Evolutionary conservation across 2,329 filamentous ascomycete genomes (phyloP), one percentile per base, ranked within the genome.

Genomic region (Fusarium longipes): DNA sequence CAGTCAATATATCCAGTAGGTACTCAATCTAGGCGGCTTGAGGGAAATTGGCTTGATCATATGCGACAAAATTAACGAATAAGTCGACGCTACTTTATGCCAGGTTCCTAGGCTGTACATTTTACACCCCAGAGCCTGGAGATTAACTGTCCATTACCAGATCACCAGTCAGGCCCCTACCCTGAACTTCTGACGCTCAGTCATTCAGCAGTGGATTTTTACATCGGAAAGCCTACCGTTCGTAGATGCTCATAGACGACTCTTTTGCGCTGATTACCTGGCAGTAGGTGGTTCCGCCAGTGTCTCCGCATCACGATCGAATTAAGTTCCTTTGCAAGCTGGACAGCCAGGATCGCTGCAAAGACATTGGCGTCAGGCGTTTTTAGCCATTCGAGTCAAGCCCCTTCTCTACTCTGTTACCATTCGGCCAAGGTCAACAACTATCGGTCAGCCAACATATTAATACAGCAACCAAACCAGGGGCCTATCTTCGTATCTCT

Each of bases 251-350:
- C 20, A 36, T 18, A 48, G 60, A 25, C 17, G 14, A 45, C 11
- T 38, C 12, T 15, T 36, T 43, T 20, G 56, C 18, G 15, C 24
- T 8, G 22, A 30, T 25, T 27, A 20, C 22, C 15, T 38, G 24
- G 32, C 10, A 45, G 25, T 29, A 25, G 6, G 30, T 22, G 9
- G 14, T 29, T 30, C 29, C 22, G 38, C 10, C 32, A 36, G 39
- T 7, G 56, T 38, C 47, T 63, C 45, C 33, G 52, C 65, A 59
- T 67, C 57, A 48, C 22, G 44, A 57, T 52, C 47, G 18, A 63
- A 49, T 48, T 42, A 43, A 32, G 44, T 27, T 60, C 61, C 47
- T 52, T 40, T 43, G 39, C 51, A 61, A 61, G 55, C 52, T 30
- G 40, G 50, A 49, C n/a, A n/a, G 49, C 32, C 49, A n/a, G n/a